Evolutionary conservation across 1,139 yeast genomes (phyloP), one percentile per base, ranked within the genome.

Genomic region (Saccharomycopsis hybrid): DNA sequence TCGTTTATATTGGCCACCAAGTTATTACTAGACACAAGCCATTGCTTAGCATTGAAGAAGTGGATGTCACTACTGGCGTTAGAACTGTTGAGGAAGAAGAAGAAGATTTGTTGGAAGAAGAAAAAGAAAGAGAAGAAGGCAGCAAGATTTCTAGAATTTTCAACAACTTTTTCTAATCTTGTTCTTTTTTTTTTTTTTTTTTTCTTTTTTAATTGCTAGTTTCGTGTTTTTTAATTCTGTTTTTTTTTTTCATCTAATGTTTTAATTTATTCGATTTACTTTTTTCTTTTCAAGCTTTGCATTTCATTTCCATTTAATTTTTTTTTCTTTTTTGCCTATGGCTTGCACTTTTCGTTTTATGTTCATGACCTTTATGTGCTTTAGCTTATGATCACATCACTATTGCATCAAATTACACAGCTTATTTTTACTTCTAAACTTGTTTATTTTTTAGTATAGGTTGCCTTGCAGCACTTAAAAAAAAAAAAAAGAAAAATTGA

Each of bases 41-140:
- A 44, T 61, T 74, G 56, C 59, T 70, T 36, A 69, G 74, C 2
- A 53, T 74, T 44, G 80, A 74, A 44, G 79, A 81, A 45, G 75
- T 82, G 59, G 85, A 79, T 60, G 76, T 80, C 49, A 83, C 78
- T 55, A 64, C 77, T 28, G 85, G 82, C 51, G 79, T 80, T 55
- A 71, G 82, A 60, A 81, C 75, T 52, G 77, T 72, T 2, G 80
- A 80, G 48, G 72, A 63, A 53, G 33, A 47, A 4, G 53, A 43
- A 44, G 40, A 48, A 13, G 43, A 47, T 9, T 30, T 32, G 28
- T 25, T 18, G 41, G 43, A 32, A 28, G 44, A 36, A 33, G 36
- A 47, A 43, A 30, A 46, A 35, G 39, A 29, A 11, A 35, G 13
- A 30, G 41, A 41, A 27, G 40, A 46, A 24, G 29, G 27, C n/a